Conservation (phyloP, 1,284 basidiomycete species). For the Marasmius oreades region DNA sequence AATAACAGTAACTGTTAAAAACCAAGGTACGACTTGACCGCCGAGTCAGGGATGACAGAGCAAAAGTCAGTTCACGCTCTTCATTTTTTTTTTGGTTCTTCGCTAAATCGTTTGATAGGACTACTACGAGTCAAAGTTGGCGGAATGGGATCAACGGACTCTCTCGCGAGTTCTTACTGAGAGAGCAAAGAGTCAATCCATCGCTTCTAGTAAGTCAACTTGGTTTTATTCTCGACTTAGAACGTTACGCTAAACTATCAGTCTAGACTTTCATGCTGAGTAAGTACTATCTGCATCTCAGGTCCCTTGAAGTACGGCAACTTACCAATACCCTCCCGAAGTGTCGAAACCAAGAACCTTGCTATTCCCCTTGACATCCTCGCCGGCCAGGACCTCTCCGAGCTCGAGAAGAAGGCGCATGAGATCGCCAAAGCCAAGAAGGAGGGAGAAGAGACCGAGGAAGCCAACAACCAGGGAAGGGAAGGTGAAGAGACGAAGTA, state of each 20-base stretch:
- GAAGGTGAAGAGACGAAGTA: conserved; percentile 12
- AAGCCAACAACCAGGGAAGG: conserved; percentile 15
- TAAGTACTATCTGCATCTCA: conserved; percentile 17
- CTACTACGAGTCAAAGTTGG: not conserved
- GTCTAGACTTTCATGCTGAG: conserved; percentile 35
- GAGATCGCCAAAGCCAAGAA: conserved; percentile 16
- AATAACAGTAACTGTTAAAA: no score
- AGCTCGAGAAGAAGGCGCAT: conserved; percentile 25
- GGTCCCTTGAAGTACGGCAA: not conserved
- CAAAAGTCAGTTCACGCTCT: not conserved
- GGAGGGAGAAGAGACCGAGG: conserved; percentile 13
- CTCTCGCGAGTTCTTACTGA: conserved; percentile 30
- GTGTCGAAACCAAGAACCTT: conserved; percentile 23
- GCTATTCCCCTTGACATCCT: conserved; percentile 31
- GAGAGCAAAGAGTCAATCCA: conserved; percentile 38
- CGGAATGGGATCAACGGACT: conserved; percentile 16
- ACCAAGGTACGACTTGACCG: conserved; percentile 13
- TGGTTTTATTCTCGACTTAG: not conserved
- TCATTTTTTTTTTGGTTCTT: no score
- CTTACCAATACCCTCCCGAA: conserved; percentile 11
- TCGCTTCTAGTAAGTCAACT: conserved; percentile 39
- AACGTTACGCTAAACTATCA: not conserved
- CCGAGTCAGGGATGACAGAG: not conserved
- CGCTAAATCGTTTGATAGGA: no score
- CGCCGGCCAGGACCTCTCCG: conserved; percentile 34